Evolutionary conservation across 169 alveolate species (phyloP), one percentile per base, ranked within the genome.

Genomic region (Babesia caballi): DNA sequence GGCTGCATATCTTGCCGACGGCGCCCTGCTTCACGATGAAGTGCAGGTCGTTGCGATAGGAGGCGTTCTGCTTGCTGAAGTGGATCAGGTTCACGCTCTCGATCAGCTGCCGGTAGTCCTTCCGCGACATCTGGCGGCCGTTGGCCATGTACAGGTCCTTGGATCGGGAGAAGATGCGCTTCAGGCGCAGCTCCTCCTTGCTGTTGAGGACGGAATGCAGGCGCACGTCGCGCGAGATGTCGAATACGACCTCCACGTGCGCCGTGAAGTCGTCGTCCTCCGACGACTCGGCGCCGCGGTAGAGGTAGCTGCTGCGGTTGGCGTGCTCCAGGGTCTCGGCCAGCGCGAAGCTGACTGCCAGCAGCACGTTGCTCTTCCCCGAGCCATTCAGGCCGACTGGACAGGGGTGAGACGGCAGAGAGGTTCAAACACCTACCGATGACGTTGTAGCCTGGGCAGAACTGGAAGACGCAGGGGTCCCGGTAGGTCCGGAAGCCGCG

Each of bases 401-500:
- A 27, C 9, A 21, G 5, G 41, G 14, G 36, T 75, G 1, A 28
- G 17, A 17, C 12, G 28, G 4, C 35, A 70, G 23, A 36, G 15
- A 35, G 9, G 17, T 19, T 38, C 19, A 4, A 42, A 69, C 41
- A 47, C 82, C 4, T 60, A 80, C 88, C 83, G 4, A 80, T 80
- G 23, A 70, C 88, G 56, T 80, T 80, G 77, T 69, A 69, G 17
- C 75, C 81, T 4, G 69, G 76, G 40, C 66, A 57, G 66, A 80
- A 69, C 23, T 44, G 23, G 50, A 80, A 69, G 25, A 54, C 65
- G 38, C 75, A 36, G 68, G 84, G 83, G 60, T 91, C 95, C 66
- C 91, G 72, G 85, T 94, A 94, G 9, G 96, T 87, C 57, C 94
- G 89, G 76, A 85, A 94, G 3, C 95, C 94, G 40, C 89, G 83